Conservation (phyloP, 2,329 filamentous ascomycete species). For the Xylariomycetidae sp. region DNA sequence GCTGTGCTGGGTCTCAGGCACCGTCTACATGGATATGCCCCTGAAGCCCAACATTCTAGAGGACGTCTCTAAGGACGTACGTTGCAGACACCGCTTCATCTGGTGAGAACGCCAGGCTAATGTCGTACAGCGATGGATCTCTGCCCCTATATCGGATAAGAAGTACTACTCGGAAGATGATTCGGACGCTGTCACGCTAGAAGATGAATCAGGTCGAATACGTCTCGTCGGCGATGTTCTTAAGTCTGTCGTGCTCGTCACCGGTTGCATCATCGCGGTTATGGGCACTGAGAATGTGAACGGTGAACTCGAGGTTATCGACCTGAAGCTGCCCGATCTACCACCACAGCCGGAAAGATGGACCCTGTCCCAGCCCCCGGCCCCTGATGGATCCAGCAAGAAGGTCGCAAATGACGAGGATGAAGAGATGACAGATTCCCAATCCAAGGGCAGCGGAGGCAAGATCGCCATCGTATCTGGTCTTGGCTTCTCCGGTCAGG, state of each 20-base stretch:
- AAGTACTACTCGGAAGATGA: slow-evolving; percentile 67
- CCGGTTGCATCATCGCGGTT: slow-evolving; percentile 89
- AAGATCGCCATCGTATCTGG: slow-evolving; percentile 86
- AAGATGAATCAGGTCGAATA: slow-evolving; percentile 91
- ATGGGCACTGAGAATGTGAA: slow-evolving; percentile 90
- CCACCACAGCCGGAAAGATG: slow-evolving; percentile 77
- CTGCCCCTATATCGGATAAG: slow-evolving; percentile 69
- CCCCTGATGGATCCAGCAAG: slow-evolving; percentile 19
- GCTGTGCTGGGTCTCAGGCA: slow-evolving; percentile 91
- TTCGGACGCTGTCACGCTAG: slow-evolving; percentile 73
- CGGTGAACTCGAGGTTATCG: slow-evolving; percentile 89
- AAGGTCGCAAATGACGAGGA: slow-evolving; percentile 37
- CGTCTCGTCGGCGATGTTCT: slow-evolving; percentile 70
- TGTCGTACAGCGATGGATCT: slow-evolving; percentile 71
- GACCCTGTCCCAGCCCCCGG: slow-evolving; percentile 54
- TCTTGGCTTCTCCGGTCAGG: slow-evolving; percentile 72
- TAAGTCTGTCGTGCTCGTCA: slow-evolving; percentile 69
- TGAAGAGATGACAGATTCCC: slow-evolving; percentile 53
- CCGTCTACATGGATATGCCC: slow-evolving; percentile 95
- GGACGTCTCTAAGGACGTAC: slow-evolving; percentile 86
- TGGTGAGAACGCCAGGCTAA: slow-evolving; percentile 3
- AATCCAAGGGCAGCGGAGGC: slow-evolving; percentile 31
- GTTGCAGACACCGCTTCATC: slow-evolving; percentile 18
- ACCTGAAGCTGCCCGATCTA: slow-evolving; percentile 83
- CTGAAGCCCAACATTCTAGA: slow-evolving; percentile 95